Base-by-base conservation (phyloP, 2,329 filamentous ascomycete genomes). In the Phyllosticta capitalensis region DNA sequence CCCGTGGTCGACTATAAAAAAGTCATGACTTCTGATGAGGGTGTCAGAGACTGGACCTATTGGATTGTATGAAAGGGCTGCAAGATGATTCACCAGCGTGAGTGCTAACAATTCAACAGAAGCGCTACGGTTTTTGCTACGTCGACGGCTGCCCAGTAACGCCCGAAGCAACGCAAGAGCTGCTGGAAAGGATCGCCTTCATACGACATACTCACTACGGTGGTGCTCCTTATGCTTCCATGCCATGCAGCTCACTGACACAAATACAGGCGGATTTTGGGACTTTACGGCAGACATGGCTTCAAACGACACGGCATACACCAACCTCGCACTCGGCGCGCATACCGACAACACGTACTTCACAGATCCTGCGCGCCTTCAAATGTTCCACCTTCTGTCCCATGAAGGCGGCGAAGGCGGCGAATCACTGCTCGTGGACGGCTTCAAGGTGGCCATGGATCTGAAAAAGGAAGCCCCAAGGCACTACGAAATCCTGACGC, bases 261-360 rank as follows among this genome's bases (percentile, higher is more conserved):
- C 17, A 19, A 21, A n/a, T 21, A 21, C 48, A 78, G 80, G 84
- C 63, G 85, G 81, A 26, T 89, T 89, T 72, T 89, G 86, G 77
- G 92, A 96, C 73, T 97, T 97, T 72, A 89, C 89, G 0, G 88
- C 92, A 5, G 89, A 96, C 72, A 81, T 96, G 22, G 87, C 90
- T 26, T 87, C 87, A 68, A 92, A 92, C 64, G 91, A 96, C 68
- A 95, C 89, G 1, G 91, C 91, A 3, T 99, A 97, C 75, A 96
- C 92, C 1, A 90, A 88, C 66, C 80, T 94, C 55, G 85, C 86
- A 1, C 82, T 99, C 2, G 83, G 85, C 20, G 87, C 89, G 0
- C 94, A 99, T 73, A 97, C 92, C 1, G 94, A 99, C 74, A 97
- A 84, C 6, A 96, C 92, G 0, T 97, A 99, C 74, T 97, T 97